Evolutionary conservation across 495 filamentous ascomycete species (phyloP), one percentile per base, ranked within the genome.

Genomic region (Penicillium lagena): DNA sequence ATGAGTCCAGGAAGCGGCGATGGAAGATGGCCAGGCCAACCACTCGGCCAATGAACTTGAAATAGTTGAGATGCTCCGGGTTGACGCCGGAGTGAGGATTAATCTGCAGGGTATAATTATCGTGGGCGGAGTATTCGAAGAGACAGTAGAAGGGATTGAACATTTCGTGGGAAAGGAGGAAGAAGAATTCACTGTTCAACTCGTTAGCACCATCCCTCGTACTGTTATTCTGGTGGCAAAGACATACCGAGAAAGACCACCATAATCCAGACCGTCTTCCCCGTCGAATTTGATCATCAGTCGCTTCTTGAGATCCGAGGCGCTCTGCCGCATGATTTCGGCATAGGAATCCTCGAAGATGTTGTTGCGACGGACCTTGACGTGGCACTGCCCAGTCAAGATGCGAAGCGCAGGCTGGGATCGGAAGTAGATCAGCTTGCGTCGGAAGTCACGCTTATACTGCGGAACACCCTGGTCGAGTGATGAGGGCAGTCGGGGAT

Each of bases 91-190:
- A 99, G 62, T 99, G 93, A 45, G 93, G 93, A 71, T 99, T 99
- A 73, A 99, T 99, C 70, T 99, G 93, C 45, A 99, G 83, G 43
- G 93, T 99, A 72, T 99, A 99, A 72, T 99, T 99, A 80, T 99
- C 93, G 72, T 99, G 93, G 28, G 93, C 93, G 49, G 93, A 96
- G 64, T 99, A 99, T 71, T 99, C 93, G 73, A 99, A 99, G 37
- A 99, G 77, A 69, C 93, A 99, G 72, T 99, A 99, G 72, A 99
- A 99, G 42, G 93, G 93, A 67, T 99, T 99, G 71, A 99, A 99
- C 93, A 99, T 99, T 75, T 99, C 93, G 68, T 99, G 93, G n/a
- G 93, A 97, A 34, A 99, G 80, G 45, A 99, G 77, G 82, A 97
- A 99, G 79, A 99, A 99, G 74, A 97, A 99, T 68, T 99, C 93